Conservation (phyloP, 495 filamentous ascomycete species). For the Daldinia concentrica region DNA sequence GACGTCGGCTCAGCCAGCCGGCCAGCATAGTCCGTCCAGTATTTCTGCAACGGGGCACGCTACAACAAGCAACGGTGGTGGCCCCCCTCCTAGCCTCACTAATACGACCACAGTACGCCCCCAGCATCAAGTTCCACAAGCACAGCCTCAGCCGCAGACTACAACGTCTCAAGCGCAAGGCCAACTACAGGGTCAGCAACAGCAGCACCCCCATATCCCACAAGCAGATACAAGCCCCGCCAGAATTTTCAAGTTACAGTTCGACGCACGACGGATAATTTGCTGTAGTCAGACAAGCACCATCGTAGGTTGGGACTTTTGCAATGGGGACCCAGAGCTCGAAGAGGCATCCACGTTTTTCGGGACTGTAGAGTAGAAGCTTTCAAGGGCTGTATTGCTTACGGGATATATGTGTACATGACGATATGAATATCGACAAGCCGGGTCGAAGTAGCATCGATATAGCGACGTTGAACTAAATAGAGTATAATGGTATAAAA, state of each 20-base stretch:
- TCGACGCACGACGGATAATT: slow-evolving; percentile 91
- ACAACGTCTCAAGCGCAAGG: slow-evolving; percentile 19
- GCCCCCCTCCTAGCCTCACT: slow-evolving; percentile 30
- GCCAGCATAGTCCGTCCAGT: slow-evolving; percentile 13
- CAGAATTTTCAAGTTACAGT: slow-evolving; percentile 97
- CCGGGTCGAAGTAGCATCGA: not conserved
- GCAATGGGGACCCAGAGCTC: slow-evolving; percentile 84
- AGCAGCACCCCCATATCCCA: slow-evolving; percentile 45
- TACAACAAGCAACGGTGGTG: slow-evolving; percentile 24
- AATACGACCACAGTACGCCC: slow-evolving; percentile 8
- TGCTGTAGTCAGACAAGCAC: slow-evolving; percentile 89
- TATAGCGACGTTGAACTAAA: slow-evolving; percentile 3
- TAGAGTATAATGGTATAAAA: slow-evolving; percentile 29
- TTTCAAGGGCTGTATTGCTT: not conserved
- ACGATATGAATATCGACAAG: not conserved
- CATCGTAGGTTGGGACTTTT: slow-evolving; percentile 99
- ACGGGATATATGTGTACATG: not conserved
- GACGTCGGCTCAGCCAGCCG: slow-evolving; percentile 9
- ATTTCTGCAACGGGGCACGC: slow-evolving; percentile 12
- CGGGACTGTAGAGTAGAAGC: slow-evolving; percentile 56
- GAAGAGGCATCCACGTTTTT: slow-evolving; percentile 86
- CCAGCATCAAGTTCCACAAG: slow-evolving; percentile 25
- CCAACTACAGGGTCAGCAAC: slow-evolving; percentile 32
- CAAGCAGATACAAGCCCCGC: slow-evolving; percentile 61
- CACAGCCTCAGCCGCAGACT: slow-evolving; percentile 34